Percentiles rank a stretch among this genome's conserved stretches.
Evolutionary conservation across 176 grass and related monocot species (phyloP).

Genomic region (Otatea glauca): DNA sequence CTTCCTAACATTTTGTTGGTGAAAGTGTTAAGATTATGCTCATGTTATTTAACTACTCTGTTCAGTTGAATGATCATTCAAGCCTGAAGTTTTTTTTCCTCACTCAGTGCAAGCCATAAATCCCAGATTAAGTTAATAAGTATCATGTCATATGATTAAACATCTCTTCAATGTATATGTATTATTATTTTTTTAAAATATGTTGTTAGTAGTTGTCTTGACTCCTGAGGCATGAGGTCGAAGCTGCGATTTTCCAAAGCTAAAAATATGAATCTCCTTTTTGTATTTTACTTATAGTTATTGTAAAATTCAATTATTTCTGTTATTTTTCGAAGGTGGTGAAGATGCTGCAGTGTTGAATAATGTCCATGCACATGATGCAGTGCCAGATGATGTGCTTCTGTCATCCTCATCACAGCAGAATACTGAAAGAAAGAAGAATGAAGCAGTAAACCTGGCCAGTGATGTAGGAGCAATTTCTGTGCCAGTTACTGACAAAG

Average conservation of each 20-base stretch:
- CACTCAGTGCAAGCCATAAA: neutral
- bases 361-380: slow-evolving; percentile 30
- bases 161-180: slow-evolving; percentile 16
- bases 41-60: neutral
- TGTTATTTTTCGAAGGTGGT: slow-evolving; percentile 14
- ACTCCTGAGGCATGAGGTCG: neutral
- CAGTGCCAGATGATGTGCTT: slow-evolving; percentile 25
- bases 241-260: slow-evolving; percentile 1
- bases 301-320: neutral
- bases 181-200: neutral
- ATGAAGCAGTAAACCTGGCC: neutral
- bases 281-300: slow-evolving; percentile 2
- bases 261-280: slow-evolving; percentile 8
- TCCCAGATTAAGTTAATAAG: neutral
- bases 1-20: neutral
- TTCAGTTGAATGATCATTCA: slow-evolving; percentile 13
- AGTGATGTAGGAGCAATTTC: slow-evolving; percentile 21
- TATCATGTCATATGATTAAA: slow-evolving; percentile 36
- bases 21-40: slow-evolving; percentile 13
- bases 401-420: slow-evolving; percentile 36
- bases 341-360: neutral
- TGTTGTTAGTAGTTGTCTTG: neutral
- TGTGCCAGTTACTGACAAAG: slow-evolving; percentile 28
- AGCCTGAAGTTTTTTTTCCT: slow-evolving; percentile 9
- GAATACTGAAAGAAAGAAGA: slow-evolving; percentile 35